Evolutionary conservation across 2,329 filamentous ascomycete genomes (phyloP), one percentile per base, ranked within the genome.

Genomic region (Dactylonectria macrodidyma): DNA sequence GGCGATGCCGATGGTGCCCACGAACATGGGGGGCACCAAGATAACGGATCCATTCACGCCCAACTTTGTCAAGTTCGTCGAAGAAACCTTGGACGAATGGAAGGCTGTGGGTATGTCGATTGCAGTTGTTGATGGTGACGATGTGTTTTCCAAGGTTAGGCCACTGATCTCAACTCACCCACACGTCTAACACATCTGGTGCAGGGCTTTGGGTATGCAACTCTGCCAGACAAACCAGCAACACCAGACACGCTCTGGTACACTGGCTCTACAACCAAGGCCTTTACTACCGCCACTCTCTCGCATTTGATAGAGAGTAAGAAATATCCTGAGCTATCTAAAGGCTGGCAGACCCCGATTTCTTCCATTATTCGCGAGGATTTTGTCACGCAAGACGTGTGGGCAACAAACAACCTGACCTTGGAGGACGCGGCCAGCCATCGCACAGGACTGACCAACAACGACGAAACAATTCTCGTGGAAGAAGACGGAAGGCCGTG

Each of bases 181-280:
- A 38, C 0, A 14, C 3, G n/a, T 24, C 22, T 41, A 26, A 50
- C 8, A 36, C 11, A 57, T 6, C 8, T 14, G 26, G 24, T 50
- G 10, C 16, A 79, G 78, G 76, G 71, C 11, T 79, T 76, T 48
- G 78, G 78, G 2, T 69, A 63, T 33, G 75, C 78, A 12, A 76
- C 71, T 0, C 24, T 79, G 11, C 77, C 68, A 68, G 84, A 83
- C 81, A 81, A 34, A 79, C 83, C 68, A 77, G 84, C 67, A 66
- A 82, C 71, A 73, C 81, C 57, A 62, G 79, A 85, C 30, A 89
- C 87, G 0, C 79, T 90, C 2, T 90, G 87, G 78, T 87, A 86
- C 65, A 82, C 81, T 3, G 89, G 84, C 2, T 89, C 86, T 50
- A 88, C 84, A 0, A 88, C 86, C 26, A 90, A 90, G 74, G 85